phyloP scores from a whole-genome alignment of 2,329 filamentous ascomycete genomes.

The Phaeomoniella chlamydospora region DNA sequence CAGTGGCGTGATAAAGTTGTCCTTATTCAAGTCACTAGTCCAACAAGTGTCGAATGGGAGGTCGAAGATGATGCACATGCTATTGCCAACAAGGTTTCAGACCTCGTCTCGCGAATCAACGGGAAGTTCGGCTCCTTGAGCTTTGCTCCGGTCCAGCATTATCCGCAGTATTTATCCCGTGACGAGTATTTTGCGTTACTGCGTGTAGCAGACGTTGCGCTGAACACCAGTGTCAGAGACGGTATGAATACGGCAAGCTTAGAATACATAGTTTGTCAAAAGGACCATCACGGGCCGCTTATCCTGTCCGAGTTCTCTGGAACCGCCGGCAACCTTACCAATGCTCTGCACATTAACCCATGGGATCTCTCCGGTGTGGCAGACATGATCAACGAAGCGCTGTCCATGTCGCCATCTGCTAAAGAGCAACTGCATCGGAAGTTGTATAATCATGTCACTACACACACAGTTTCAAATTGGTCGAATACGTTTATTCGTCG shows the following conservation, averaged over 20 bases:
- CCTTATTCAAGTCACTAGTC: constrained; percentile 86
- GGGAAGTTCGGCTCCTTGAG: constrained; percentile 76
- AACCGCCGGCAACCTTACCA: constrained; percentile 70
- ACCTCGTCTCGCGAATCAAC: constrained; percentile 83
- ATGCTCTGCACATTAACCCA: constrained; percentile 91
- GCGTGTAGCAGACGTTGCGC: constrained; percentile 73
- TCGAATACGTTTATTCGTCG: constrained; percentile 65
- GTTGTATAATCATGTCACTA: constrained; percentile 72
- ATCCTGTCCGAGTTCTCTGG: constrained; percentile 96
- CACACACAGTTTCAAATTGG: constrained; percentile 78
- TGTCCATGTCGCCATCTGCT: constrained; percentile 57
- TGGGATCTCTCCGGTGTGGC: constrained; percentile 84
- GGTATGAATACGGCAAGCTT: constrained; percentile 97
- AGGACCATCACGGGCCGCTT: constrained; percentile 69
- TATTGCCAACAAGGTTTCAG: constrained; percentile 76
- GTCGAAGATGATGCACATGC: constrained; percentile 64
- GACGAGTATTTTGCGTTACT: constrained; percentile 94
- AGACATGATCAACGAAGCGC: constrained; percentile 63
- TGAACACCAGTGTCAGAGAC: constrained; percentile 91
- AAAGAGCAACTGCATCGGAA: constrained; percentile 55
- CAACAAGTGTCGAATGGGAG: constrained; percentile 65
- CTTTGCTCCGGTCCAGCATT: constrained; percentile 86
- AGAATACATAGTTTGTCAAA: constrained; percentile 88
- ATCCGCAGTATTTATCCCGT: constrained; percentile 77
- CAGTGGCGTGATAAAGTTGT: constrained; percentile 89